Evolutionary conservation across 225 moss, liverwort and hornwort species (phyloP), one percentile per base, ranked within the genome.

Genomic region (Polytrichum formosum): DNA sequence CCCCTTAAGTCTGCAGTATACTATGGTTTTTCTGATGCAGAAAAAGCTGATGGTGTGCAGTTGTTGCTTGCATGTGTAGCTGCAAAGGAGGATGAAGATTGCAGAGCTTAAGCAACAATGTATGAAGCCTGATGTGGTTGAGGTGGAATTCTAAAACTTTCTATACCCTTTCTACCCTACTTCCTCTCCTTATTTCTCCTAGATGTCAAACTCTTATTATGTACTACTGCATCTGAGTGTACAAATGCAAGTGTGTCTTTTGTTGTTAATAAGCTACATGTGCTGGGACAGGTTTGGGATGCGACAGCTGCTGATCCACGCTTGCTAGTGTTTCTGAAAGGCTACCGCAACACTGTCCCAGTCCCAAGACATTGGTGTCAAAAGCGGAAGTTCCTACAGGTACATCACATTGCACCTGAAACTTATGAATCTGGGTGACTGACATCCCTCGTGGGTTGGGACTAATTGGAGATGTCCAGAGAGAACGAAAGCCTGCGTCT

Each of bases 351-450:
- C 64, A 98, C 98, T 46, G 98, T 98, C 72, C 98, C 98, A 77
- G 98, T 98, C 66, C 98, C 98, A 73, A 90, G 98, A 76, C 98
- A 98, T 77, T 98, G 98, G 98, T 98, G 98, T 87, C 98, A 98
- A 4, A 98, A 98, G 88, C 92, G 98, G 66, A 98, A 98, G 79
- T 98, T 98, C 80, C 77, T 98, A 73, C 97, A 98, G 97, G 97
- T 98, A 86, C 83, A 81, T 90, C 80, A 83, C 81, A 77, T 80
- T 78, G 78, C 61, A 68, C 81, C 64, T 73, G 75, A 69, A 84
- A 69, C 73, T 72, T 67, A 72, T 46, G 59, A 72, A 76, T 83
- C 85, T 73, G 84, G 80, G 75, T 30, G 76, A 82, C 78, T 81
- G 86, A 78, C 82, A 86, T 86, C 86, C 91, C 80, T 82, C 77